Conservation (phyloP, 495 filamentous ascomycete genomes). For the Beverwykella pulmonaria region DNA sequence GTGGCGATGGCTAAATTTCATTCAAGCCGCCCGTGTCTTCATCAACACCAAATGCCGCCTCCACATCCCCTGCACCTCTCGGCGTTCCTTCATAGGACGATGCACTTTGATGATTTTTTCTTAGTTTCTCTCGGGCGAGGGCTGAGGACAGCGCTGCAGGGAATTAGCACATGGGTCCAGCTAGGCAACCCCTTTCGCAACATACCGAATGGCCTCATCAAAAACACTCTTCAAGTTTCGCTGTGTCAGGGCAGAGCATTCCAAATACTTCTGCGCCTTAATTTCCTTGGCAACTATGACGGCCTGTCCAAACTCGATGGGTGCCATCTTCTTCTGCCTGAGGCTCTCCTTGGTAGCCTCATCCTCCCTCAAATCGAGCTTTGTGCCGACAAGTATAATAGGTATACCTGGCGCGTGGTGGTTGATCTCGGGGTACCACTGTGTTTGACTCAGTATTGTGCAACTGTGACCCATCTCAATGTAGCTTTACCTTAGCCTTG, state of each 20-base stretch:
- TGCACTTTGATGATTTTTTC: slow-evolving; percentile 70
- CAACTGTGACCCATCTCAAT: not conserved
- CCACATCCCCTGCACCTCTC: not conserved
- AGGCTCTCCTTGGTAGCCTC: slow-evolving; percentile 74
- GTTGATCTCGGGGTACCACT: slow-evolving; percentile 97
- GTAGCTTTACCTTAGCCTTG: slow-evolving; percentile 75
- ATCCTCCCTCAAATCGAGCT: slow-evolving; percentile 94
- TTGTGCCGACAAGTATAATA: slow-evolving; percentile 96
- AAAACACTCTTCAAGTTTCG: slow-evolving; percentile 96
- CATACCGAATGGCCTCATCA: slow-evolving; percentile 92
- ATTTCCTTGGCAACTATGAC: slow-evolving; percentile 87
- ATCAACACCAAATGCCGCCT: slow-evolving; percentile 22
- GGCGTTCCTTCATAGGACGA: slow-evolving; percentile 63
- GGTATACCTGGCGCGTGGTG: slow-evolving; percentile 95
- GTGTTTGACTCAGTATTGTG: slow-evolving; percentile 23
- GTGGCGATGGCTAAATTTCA: slow-evolving; percentile 5
- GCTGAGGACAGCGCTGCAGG: slow-evolving; percentile 75
- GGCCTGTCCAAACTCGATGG: slow-evolving; percentile 87
- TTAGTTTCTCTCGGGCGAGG: slow-evolving; percentile 63
- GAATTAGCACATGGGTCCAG: slow-evolving; percentile 9
- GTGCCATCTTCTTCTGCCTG: slow-evolving; percentile 83
- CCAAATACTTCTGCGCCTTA: slow-evolving; percentile 88
- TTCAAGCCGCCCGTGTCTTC: slow-evolving; percentile 24
- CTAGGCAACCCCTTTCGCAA: not conserved
- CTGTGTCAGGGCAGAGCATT: slow-evolving; percentile 98